A percentile compares a stretch with the other conserved stretches of the same genome.
Evolutionary conservation across 108 stramenopile species (phyloP).

Genomic region (Aurantiochytrium sp.): DNA sequence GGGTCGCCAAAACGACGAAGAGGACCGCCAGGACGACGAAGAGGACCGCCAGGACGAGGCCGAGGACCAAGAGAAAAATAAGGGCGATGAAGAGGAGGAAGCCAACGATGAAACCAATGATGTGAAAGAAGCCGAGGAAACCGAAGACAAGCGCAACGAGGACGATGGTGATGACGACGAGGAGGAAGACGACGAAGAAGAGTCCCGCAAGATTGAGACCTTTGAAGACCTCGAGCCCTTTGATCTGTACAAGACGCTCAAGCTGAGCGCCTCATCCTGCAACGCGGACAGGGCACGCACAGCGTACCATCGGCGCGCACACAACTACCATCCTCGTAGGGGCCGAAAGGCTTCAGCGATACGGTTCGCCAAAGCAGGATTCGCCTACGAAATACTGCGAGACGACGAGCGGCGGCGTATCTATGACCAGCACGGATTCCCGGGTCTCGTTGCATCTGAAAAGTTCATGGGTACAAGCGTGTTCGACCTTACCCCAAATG

Average conservation of each 20-base stretch:
- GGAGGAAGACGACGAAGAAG: background rate
- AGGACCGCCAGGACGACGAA: too few relatives aligned
- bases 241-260: background rate
- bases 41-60: too few relatives aligned
- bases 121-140: background rate
- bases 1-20: too few relatives aligned
- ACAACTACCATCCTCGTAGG: background rate
- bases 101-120: background rate
- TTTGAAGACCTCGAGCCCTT: background rate
- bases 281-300: background rate
- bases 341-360: too few relatives aligned
- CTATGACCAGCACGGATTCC: background rate
- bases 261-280: background rate
- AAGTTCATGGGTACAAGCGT: background rate
- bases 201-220: background rate
- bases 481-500: background rate
- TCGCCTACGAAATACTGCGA: background rate
- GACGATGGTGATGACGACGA: background rate
- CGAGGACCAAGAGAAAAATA: too few relatives aligned
- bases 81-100: too few relatives aligned
- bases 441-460: background rate
- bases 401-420: background rate
- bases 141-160: background rate
- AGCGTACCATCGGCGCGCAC: background rate
- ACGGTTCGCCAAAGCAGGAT: background rate